Conservation (phyloP, 805 yeast genomes). For the Saccharomycopsis malanga region DNA sequence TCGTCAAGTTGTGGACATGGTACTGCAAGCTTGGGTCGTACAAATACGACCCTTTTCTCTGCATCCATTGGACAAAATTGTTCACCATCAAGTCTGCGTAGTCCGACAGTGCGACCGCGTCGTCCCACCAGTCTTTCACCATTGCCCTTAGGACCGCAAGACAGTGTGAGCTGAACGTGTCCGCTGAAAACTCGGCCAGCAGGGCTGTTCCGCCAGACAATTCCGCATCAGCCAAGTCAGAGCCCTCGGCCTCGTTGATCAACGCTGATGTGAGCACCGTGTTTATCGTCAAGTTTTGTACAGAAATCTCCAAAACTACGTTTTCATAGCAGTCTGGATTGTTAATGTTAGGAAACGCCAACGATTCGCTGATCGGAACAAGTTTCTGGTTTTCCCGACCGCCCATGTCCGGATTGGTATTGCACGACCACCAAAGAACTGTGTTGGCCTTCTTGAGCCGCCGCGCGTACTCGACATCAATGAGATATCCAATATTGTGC, state of each 20-base stretch:
- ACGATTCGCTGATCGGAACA: constrained; percentile 40
- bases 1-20: constrained; percentile 81
- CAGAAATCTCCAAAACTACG: constrained; percentile 68
- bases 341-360: constrained; percentile 66
- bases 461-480: constrained; percentile 85
- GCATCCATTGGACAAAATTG: constrained; percentile 67
- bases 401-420: constrained; percentile 74
- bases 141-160: constrained; percentile 60
- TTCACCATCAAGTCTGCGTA: constrained; percentile 49
- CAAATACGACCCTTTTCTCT: constrained; percentile 60
- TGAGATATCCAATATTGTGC: constrained; percentile 70
- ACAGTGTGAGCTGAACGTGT: constrained; percentile 74
- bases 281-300: constrained; percentile 77
- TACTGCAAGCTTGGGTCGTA: constrained; percentile 77
- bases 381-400: constrained; percentile 62
- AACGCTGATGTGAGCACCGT: constrained; percentile 79
- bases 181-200: constrained; percentile 63
- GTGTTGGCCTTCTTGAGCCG: constrained; percentile 55
- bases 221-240: constrained; percentile 53
- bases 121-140: constrained; percentile 92
- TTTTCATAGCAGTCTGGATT: constrained; percentile 73
- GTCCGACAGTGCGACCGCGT: constrained; percentile 49
- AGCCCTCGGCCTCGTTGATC: constrained; percentile 83
- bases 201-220: too few species aligned
- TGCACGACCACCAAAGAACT: constrained; percentile 90